Base-by-base conservation (phyloP, 2,329 filamentous ascomycete species). In the Boeremia lycopersici region DNA sequence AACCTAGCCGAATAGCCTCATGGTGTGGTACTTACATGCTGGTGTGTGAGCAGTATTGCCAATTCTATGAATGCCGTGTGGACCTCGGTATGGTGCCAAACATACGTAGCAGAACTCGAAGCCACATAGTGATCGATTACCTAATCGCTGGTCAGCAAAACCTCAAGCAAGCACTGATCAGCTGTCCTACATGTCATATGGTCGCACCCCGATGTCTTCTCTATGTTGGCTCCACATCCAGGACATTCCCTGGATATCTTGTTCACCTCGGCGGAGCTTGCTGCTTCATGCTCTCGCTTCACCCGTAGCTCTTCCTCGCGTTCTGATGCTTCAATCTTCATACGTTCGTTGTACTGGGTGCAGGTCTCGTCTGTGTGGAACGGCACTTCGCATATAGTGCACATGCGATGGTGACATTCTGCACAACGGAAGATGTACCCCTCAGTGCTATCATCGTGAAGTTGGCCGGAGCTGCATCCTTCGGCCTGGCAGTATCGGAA, bases 341-440 rank as follows among this genome's bases (percentile, higher is more conserved):
- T 13, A 12, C 45, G 15, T 23, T 34, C 38, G 2, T 42, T 19
- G n/a, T 57, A 60, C 4, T 51, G 38, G 1, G 35, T 11, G 8
- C 47, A 57, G 0, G 36, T 28, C 12, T 60, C 53, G 10, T 45
- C 15, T 2, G 45, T 44, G 46, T 60, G 57, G n/a, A 60, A 57
- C 0, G 53, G 31, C 23, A 57, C 17, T 1, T 53, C n/a, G 28
- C 53, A 49, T 2, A 19, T 26, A 12, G 46, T 60, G 15, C 54
- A 54, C 13, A 52, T 26, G 2, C 46, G 49, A 7, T 13, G 45
- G 1, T 11, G 12, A 2, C 49, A 60, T 3, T 33, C 46, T 1
- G 4, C 23, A 15, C 53, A 60, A 3, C 49, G 42, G 2, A 44
- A 60, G 17, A 54, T 52, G 0, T 48, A 23, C 0, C 38, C 42